Conservation (phyloP, 306 rosid species). For the Trifolium repens region DNA sequence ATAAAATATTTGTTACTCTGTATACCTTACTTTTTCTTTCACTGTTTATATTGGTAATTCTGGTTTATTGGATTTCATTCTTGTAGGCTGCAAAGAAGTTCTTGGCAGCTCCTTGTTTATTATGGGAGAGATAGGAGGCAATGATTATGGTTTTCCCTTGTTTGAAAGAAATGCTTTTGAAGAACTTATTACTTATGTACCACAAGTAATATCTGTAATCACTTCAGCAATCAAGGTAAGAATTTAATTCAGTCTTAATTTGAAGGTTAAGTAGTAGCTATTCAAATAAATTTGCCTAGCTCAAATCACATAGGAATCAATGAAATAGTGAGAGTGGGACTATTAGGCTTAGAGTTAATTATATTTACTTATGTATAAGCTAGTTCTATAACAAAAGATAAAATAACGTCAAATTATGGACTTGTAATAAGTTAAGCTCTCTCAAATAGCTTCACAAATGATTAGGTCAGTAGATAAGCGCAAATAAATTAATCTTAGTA, state of each 20-base stretch:
- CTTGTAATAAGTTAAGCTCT: too few relatives aligned
- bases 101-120: constrained; percentile 54
- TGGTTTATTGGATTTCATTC: constrained; percentile 32
- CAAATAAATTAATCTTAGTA: too few relatives aligned
- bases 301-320: constrained; percentile 10
- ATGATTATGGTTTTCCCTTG: constrained; percentile 59
- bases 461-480: too few relatives aligned
- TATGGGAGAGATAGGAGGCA: constrained; percentile 76
- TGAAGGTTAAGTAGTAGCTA: neutral
- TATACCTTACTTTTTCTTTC: neutral
- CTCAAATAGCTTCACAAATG: too few relatives aligned
- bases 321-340: constrained; percentile 18
- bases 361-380: too few relatives aligned
- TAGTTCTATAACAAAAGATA: too few relatives aligned
- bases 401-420: too few relatives aligned
- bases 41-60: neutral
- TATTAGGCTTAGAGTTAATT: too few relatives aligned
- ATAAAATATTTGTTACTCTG: neutral
- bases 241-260: constrained; percentile 2
- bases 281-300: neutral
- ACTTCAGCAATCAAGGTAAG: constrained; percentile 47
- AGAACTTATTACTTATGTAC: constrained; percentile 41
- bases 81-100: constrained; percentile 53
- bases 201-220: constrained; percentile 51
- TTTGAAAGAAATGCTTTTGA: constrained; percentile 26